Evolutionary conservation across 768 basidiomycete species (phyloP), one percentile per base, ranked within the genome.

Genomic region (Suillus weaverae): DNA sequence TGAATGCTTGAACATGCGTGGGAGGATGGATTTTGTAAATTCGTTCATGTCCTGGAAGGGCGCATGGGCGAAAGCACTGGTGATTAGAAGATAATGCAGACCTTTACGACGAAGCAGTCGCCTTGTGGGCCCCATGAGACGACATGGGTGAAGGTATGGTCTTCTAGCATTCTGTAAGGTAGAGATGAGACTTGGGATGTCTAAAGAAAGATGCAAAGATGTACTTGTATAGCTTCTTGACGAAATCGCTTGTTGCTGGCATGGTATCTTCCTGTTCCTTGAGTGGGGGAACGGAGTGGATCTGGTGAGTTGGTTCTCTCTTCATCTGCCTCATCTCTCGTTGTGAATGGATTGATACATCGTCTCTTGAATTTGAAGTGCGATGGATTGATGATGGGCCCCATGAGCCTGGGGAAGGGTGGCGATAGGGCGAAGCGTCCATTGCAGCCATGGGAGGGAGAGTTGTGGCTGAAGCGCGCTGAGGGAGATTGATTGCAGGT

Each of bases 1-100:
- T 8, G 91, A 94, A 74, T 97, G 94, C 76, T 96, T 95, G 86
- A 97, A 97, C 83, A 95, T 88, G 43, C 91, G 89, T 8, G 94
- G 94, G 9, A 97, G 85, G 74, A 96, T 91, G 33, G 84, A 86
- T 77, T 94, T 95, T 43, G 95, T 95, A 78, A 97, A 97, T 71
- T 95, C 94, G 78, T 94, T 96, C 92, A 96, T 96, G 81, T 96
- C 95, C 85, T 83, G 68, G 64, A 69, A 65, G 61, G 56, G n/a
- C 33, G 2, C 26, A 22, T 43, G 11, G 30, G 14, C 18, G 51
- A 20, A 50, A 53, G 48, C 8, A 41, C 18, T 4, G 5, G 11
- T 11, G 41, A 44, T 51, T 22, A 43, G 18, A 38, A n/a, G 16
- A 50, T 16, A 30, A 14, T n/a, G 60, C 77, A 41, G 41, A 81